phyloP scores from a whole-genome alignment of 345 rosid genomes.

The Kandelia obovata region DNA sequence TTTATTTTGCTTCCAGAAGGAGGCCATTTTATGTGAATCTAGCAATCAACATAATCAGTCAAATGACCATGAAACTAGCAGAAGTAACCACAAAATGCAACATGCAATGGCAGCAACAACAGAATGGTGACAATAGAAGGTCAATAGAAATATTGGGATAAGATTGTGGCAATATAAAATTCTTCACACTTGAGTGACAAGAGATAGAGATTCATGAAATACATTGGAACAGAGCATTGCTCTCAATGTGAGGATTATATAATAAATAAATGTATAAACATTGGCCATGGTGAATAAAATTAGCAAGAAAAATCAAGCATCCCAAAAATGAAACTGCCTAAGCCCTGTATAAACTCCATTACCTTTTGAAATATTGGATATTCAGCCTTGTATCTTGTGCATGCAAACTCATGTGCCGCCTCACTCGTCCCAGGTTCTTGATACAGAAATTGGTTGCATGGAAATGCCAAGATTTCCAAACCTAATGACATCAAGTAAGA shows the following conservation, averaged over 20 bases:
- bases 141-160: too few relatives aligned
- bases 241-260: neutral
- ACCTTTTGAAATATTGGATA: slow-evolving; percentile 91
- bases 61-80: too few relatives aligned
- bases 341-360: neutral
- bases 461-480: slow-evolving; percentile 84
- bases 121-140: too few relatives aligned
- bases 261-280: neutral
- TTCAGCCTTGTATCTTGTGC: slow-evolving; percentile 80
- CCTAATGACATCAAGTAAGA: slow-evolving; percentile 37
- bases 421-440: slow-evolving; percentile 79
- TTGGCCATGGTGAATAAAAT: neutral
- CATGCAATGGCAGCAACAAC: too few relatives aligned
- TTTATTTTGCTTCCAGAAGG: too few relatives aligned
- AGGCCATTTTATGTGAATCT: too few relatives aligned
- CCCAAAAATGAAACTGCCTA: neutral
- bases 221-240: neutral
- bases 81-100: too few relatives aligned
- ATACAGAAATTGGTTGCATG: slow-evolving; percentile 81
- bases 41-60: too few relatives aligned
- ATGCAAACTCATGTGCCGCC: slow-evolving; percentile 71
- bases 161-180: too few relatives aligned
- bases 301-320: neutral
- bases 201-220: neutral
- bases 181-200: too few relatives aligned